A percentile compares a stretch with the other conserved stretches of the same genome.
Conservation (phyloP, 192 early-diverging fungal species). For the Haplosporangium gracile region DNA sequence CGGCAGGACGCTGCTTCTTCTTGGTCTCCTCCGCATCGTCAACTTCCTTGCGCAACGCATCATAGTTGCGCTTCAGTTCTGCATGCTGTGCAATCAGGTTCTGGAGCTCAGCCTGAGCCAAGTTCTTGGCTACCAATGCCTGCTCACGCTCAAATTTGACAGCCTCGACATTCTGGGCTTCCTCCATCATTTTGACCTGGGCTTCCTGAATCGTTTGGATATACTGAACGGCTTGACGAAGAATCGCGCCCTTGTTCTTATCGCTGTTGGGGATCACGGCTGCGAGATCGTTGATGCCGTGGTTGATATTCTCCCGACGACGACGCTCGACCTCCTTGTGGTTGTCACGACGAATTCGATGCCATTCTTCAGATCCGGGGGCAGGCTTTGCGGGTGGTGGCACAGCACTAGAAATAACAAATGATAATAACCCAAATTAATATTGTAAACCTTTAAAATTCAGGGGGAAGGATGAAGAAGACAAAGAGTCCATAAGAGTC, state of each 20-base stretch:
- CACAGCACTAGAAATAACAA: background rate
- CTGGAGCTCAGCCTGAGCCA: constrained; percentile 24
- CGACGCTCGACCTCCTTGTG: constrained; percentile 91
- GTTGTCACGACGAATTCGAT: constrained; percentile 73
- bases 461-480: no score
- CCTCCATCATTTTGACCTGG: constrained; percentile 27
- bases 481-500: no score
- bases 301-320: constrained; percentile 87
- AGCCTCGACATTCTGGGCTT: background rate
- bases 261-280: constrained; percentile 74
- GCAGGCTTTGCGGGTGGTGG: constrained; percentile 57
- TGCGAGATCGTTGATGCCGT: constrained; percentile 81
- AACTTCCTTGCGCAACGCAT: constrained; percentile 60
- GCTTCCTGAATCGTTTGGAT: constrained; percentile 62
- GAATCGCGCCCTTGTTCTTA: constrained; percentile 82
- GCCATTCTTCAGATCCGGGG: constrained; percentile 79
- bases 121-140: constrained; percentile 19
- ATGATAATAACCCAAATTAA: background rate
- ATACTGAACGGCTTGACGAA: constrained; percentile 80
- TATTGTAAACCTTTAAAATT: background rate
- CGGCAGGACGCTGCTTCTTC: constrained; percentile 39
- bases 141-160: constrained; percentile 30
- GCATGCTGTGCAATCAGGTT: constrained; percentile 20
- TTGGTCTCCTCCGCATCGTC: constrained; percentile 49
- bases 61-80: constrained; percentile 44